Conservation (phyloP, 2,329 filamentous ascomycete species). For the Alternaria sp. region DNA sequence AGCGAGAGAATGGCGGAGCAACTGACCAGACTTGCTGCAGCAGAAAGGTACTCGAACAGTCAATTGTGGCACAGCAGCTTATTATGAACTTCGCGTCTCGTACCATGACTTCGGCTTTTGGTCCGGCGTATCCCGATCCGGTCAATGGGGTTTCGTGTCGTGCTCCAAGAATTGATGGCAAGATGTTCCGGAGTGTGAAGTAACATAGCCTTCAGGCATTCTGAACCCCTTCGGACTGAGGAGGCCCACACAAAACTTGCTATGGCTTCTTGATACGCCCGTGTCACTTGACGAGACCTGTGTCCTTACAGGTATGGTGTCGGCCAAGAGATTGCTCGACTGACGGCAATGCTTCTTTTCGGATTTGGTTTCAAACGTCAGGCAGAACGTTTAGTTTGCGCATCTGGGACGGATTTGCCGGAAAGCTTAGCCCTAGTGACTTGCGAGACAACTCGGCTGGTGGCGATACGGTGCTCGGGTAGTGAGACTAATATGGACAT, state of each 20-base stretch:
- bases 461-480: neutral
- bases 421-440: slow-evolving; percentile 23
- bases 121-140: slow-evolving; percentile 8
- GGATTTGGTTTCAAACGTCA: slow-evolving; percentile 36
- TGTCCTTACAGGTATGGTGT: slow-evolving; percentile 26
- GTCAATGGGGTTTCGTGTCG: slow-evolving; percentile 11
- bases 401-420: slow-evolving; percentile 18
- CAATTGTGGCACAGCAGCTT: slow-evolving; percentile 21
- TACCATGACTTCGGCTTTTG: slow-evolving; percentile 8
- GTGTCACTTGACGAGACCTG: slow-evolving; percentile 15
- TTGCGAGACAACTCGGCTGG: slow-evolving; percentile 8
- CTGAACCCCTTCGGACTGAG: neutral
- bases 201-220: slow-evolving; percentile 13
- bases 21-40: slow-evolving; percentile 42
- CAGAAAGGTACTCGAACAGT: slow-evolving; percentile 16
- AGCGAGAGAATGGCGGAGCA: slow-evolving; percentile 20
- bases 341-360: slow-evolving; percentile 29
- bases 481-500: neutral
- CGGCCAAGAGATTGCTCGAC: slow-evolving; percentile 31
- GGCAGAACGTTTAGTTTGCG: slow-evolving; percentile 34
- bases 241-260: neutral
- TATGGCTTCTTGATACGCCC: slow-evolving; percentile 8
- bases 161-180: slow-evolving; percentile 4
- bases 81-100: slow-evolving; percentile 30
- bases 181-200: neutral